phyloP scores from a whole-genome alignment of 768 basidiomycete species.

The Boletus huronensis region DNA sequence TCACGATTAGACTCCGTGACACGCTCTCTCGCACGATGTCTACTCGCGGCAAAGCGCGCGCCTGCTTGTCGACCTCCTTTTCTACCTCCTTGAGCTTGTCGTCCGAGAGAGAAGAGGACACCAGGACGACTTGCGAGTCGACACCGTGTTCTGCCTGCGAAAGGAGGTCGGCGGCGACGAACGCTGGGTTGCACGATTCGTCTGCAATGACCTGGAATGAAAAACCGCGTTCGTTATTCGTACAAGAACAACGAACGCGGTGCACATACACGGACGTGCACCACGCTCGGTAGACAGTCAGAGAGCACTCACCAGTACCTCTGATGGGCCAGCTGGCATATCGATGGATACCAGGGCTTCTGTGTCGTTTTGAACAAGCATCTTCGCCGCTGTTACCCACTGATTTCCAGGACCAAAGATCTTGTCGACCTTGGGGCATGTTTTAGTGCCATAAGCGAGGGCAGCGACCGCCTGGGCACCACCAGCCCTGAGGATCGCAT shows the following conservation, averaged over 20 bases:
- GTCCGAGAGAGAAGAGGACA: conserved; percentile 66
- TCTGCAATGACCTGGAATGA: conserved; percentile 84
- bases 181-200: conserved; percentile 76
- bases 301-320: conserved; percentile 70
- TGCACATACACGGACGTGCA: conserved; percentile 54
- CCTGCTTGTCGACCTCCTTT: conserved; percentile 81
- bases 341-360: conserved; percentile 95
- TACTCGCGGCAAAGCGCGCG: conserved; percentile 79
- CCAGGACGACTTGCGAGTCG: conserved; percentile 96
- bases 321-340: conserved; percentile 98
- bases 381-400: conserved; percentile 99
- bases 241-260: conserved; percentile 39
- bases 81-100: conserved; percentile 73
- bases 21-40: conserved; percentile 90
- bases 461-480: conserved; percentile 96
- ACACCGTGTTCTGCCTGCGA: conserved; percentile 98
- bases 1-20: conserved; percentile 86
- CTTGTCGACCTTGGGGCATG: conserved; percentile 97
- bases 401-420: conserved; percentile 99
- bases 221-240: conserved; percentile 31
- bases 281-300: conserved; percentile 49
- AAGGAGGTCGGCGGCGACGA: conserved; percentile 94
- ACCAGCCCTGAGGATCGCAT: conserved; percentile 89
- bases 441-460: conserved; percentile 93
- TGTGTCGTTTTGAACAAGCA: conserved; percentile 98